These are phyloP conservation scores for Dimargaris xerosporica DNA, from an alignment of 192 early-diverging fungal species.

Conservation along the genomic window DNA sequence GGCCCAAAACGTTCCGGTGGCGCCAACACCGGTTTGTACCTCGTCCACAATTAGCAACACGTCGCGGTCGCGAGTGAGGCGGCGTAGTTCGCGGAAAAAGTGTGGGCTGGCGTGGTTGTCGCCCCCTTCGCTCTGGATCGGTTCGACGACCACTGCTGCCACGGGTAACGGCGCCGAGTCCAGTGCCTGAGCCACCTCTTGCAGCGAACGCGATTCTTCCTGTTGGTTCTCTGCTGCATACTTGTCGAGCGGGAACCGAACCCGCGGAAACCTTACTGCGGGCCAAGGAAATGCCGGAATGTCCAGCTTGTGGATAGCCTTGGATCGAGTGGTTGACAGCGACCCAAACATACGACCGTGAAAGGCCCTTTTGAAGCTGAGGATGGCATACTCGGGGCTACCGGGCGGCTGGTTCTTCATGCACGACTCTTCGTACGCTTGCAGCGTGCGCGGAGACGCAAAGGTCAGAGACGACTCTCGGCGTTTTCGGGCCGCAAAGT, in stretches of 20 bases:
- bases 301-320: conserved; percentile 58
- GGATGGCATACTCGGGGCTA: conserved; percentile 44
- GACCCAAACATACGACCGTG: conserved; percentile 58
- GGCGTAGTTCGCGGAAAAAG: conserved; percentile 46
- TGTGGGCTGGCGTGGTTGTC: conserved; percentile 42
- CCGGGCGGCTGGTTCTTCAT: conserved; percentile 54
- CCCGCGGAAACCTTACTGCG: conserved; percentile 40
- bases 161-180: conserved; percentile 30
- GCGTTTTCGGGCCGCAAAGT: conserved; percentile 34
- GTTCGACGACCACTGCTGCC: conserved; percentile 51
- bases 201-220: conserved; percentile 40
- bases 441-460: conserved; percentile 22
- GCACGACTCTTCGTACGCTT: conserved; percentile 28
- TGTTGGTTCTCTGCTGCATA: conserved; percentile 36
- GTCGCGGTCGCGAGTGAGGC: conserved; percentile 34
- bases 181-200: conserved; percentile 32
- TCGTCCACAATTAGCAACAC: conserved; percentile 65
- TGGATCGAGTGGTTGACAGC: conserved; percentile 46
- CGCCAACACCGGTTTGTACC: conserved; percentile 60
- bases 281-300: conserved; percentile 60
- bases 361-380: conserved; percentile 46
- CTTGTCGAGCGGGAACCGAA: conserved; percentile 48
- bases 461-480: conserved; percentile 22
- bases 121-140: conserved; percentile 62
- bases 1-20: conserved; percentile 60